phyloP scores from a whole-genome alignment of 345 rosid species.

The Draba incana region DNA sequence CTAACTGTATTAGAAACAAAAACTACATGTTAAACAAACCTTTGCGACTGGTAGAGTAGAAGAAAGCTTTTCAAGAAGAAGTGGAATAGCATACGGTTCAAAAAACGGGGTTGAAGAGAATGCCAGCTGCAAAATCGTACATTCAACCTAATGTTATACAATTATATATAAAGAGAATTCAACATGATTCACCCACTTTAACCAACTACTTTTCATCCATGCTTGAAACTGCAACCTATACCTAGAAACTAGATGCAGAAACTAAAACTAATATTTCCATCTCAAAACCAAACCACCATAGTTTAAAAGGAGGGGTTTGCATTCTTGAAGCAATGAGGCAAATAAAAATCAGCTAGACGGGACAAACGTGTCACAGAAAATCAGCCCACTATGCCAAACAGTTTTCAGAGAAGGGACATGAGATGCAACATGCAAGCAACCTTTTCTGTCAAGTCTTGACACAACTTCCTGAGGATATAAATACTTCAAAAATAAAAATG shows the following conservation, averaged over 20 bases:
- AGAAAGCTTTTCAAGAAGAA: constrained; percentile 92
- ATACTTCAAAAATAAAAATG: neutral
- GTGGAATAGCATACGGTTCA: constrained; percentile 85
- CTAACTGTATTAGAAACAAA: constrained; percentile 9
- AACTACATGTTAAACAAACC: constrained; percentile 46
- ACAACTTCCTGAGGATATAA: neutral
- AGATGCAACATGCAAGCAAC: neutral
- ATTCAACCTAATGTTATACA: neutral
- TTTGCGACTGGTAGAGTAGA: constrained; percentile 83
- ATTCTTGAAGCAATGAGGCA: constrained; percentile 4
- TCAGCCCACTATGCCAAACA: neutral
- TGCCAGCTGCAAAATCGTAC: constrained; percentile 57
- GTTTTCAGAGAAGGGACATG: constrained; percentile 11
- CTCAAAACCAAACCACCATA: constrained; percentile 3
- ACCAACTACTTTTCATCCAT: constrained; percentile 9
- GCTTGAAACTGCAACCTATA: constrained; percentile 12
- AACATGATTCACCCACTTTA: neutral
- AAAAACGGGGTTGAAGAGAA: constrained; percentile 81
- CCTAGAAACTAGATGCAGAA: constrained; percentile 5
- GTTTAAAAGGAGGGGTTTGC: neutral
- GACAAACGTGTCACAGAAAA: neutral
- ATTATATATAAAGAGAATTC: neutral
- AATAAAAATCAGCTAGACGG: neutral
- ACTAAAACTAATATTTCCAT: constrained; percentile 3
- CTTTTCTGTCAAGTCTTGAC: neutral